These are phyloP conservation scores for Cyclotella sp. DNA, from an alignment of 108 stramenopile genomes.

Conservation along the genomic window DNA sequence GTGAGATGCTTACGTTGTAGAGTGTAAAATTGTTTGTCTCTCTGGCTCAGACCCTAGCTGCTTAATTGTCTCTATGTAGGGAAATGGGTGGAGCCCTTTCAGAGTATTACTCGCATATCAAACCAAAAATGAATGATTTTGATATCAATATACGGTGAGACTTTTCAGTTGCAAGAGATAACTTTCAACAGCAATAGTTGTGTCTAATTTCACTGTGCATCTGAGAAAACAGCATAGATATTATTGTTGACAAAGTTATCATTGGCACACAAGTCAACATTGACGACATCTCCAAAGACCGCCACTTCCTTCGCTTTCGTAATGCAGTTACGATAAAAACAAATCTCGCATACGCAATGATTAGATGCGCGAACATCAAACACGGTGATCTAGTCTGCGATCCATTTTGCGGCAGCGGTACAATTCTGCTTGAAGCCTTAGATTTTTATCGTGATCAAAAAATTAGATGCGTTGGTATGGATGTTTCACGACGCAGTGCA, in stretches of 20 bases:
- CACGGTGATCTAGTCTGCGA: constrained; percentile 57
- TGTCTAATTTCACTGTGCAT: background rate
- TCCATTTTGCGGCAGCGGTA: constrained; percentile 68
- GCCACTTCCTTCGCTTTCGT: constrained; percentile 68
- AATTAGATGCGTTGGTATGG: constrained; percentile 65
- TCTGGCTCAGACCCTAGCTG: background rate
- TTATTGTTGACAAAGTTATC: constrained; percentile 58
- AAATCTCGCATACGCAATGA: constrained; percentile 73
- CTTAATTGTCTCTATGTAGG: constrained; percentile 3
- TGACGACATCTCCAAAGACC: constrained; percentile 63
- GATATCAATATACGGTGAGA: constrained; percentile 55
- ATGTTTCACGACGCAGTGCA: constrained; percentile 63
- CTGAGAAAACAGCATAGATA: constrained; percentile 37
- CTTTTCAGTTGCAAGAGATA: background rate
- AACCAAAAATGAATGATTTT: constrained; percentile 73
- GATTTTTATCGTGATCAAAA: constrained; percentile 49
- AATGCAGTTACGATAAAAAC: constrained; percentile 80
- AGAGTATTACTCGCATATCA: constrained; percentile 51
- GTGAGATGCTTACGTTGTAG: constrained; percentile 7
- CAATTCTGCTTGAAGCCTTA: constrained; percentile 64
- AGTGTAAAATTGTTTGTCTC: background rate
- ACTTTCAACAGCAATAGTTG: background rate
- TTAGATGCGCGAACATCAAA: constrained; percentile 60
- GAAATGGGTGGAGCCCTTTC: constrained; percentile 76
- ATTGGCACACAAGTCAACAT: constrained; percentile 75